phyloP scores from a whole-genome alignment of 805 yeast genomes.

The Saturnispora sekii region DNA sequence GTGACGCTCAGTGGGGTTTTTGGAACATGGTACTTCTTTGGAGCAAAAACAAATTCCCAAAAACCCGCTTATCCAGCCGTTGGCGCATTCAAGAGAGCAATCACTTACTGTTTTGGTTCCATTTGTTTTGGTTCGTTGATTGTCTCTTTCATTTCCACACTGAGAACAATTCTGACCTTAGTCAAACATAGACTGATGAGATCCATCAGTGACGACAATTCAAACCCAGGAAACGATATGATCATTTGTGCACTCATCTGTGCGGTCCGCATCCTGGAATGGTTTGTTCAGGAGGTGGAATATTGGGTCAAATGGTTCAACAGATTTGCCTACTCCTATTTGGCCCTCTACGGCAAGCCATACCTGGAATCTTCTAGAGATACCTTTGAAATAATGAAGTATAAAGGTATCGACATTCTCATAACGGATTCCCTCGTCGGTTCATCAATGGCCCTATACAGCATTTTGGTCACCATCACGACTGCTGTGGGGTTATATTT shows the following conservation, averaged over 20 bases:
- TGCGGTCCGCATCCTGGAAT: slow-evolving; percentile 51
- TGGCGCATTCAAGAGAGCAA: slow-evolving; percentile 66
- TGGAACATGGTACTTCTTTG: slow-evolving; percentile 85
- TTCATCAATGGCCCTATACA: slow-evolving; percentile 68
- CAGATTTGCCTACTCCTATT: slow-evolving; percentile 79
- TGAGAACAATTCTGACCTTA: slow-evolving; percentile 45
- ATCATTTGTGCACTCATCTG: slow-evolving; percentile 40
- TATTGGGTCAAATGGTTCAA: slow-evolving; percentile 66
- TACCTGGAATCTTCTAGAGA: slow-evolving; percentile 71
- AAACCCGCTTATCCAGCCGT: slow-evolving; percentile 72
- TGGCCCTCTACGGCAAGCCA: slow-evolving; percentile 78
- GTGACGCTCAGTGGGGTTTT: slow-evolving; percentile 74
- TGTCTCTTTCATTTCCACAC: slow-evolving; percentile 63
- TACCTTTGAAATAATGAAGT: slow-evolving; percentile 68
- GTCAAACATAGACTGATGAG: slow-evolving; percentile 33
- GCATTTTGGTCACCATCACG: slow-evolving; percentile 50
- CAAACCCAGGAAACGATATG: slow-evolving; percentile 36
- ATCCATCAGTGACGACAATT: slow-evolving; percentile 34
- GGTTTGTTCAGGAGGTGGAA: slow-evolving; percentile 38
- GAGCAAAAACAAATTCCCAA: slow-evolving; percentile 19
- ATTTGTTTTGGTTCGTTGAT: slow-evolving; percentile 73
- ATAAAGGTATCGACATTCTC: slow-evolving; percentile 76
- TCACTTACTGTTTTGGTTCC: slow-evolving; percentile 84
- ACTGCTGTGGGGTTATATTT: slow-evolving; percentile 22
- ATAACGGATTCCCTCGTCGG: slow-evolving; percentile 77